Evolutionary conservation across 2,329 filamentous ascomycete genomes (phyloP), one percentile per base, ranked within the genome.

Genomic region (Ophiostoma sp.): DNA sequence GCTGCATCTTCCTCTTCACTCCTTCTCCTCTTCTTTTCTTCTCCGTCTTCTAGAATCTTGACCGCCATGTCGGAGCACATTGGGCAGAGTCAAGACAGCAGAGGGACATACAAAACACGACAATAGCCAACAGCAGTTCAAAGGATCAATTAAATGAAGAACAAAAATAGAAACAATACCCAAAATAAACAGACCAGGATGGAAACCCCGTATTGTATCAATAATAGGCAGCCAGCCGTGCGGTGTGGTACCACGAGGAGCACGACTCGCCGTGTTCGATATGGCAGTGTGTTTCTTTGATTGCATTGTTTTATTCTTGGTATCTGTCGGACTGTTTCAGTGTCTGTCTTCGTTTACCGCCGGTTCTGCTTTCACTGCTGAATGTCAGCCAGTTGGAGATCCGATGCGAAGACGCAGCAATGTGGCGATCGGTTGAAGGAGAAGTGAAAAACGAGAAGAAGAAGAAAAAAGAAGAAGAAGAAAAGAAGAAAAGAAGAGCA

Each of bases 31-130:
- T n/a, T 18, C 16, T 18, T 27, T 12, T 14, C n/a, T 14, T 14
- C 44, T 16, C 64, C 5, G 14, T 41, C 60, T 60, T 65, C 27
- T 52, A 44, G 44, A 64, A 67, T 60, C 9, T 40, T 68, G 52
- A 66, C 67, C 67, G 64, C 64, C 41, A 62, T 68, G 40, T 65
- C 64, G 64, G 49, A 36, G 49, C 4, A n/a, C 47, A n/a, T 49
- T 9, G 6, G 5, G n/a, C 12, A 27, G 63, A 49, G 14, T 27
- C 36, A 16, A 16, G 1, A 27, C 27, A 27, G 2, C 27, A 27
- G 1, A 27, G 27, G 27, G 27, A 27, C 27, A 2, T 27, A 27
- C 27, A 2, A 27, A 27, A 27, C 27, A 27, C 27, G 27, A 27
- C 2, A 27, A 27, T 27, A 27, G 27, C 27, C 27, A 27, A 27